These are phyloP conservation scores for Cichorium intybus DNA, from an alignment of 140 eudicot species.

Conservation along the genomic window DNA sequence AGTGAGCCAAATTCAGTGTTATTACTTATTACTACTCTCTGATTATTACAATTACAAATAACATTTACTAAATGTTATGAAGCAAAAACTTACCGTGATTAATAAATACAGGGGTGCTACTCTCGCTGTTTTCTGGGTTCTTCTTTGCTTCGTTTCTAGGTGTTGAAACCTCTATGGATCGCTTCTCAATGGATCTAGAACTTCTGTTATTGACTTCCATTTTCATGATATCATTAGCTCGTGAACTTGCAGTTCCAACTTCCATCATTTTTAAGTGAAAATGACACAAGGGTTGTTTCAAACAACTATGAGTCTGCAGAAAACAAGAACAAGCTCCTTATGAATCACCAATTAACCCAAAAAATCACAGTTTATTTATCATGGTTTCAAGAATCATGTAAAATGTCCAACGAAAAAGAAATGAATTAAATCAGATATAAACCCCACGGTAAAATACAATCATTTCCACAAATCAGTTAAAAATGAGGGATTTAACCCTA, in stretches of 20 bases:
- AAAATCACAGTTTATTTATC: constrained; percentile 11
- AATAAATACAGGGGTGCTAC: constrained; percentile 38
- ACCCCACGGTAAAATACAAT: background rate
- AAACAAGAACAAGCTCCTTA: background rate
- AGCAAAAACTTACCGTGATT: constrained; percentile 51
- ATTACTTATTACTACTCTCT: too few species aligned
- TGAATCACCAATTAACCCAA: background rate
- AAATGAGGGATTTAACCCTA: constrained; percentile 6
- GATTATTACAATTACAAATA: too few species aligned
- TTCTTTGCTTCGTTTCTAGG: constrained; percentile 33
- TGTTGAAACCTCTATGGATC: constrained; percentile 30
- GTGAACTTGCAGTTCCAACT: constrained; percentile 33
- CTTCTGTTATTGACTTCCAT: constrained; percentile 47
- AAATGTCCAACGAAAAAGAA: background rate
- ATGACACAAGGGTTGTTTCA: background rate
- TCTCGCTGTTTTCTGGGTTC: constrained; percentile 29
- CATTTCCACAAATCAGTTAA: background rate
- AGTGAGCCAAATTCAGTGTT: too few species aligned
- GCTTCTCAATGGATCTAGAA: constrained; percentile 36
- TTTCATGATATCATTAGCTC: constrained; percentile 17
- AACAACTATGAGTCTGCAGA: background rate
- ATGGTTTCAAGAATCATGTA: constrained; percentile 6
- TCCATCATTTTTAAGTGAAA: constrained; percentile 47
- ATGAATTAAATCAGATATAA: background rate
- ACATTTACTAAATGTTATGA: background rate